phyloP scores from a whole-genome alignment of 2,329 filamentous ascomycete species.

The Monilinia polystroma region DNA sequence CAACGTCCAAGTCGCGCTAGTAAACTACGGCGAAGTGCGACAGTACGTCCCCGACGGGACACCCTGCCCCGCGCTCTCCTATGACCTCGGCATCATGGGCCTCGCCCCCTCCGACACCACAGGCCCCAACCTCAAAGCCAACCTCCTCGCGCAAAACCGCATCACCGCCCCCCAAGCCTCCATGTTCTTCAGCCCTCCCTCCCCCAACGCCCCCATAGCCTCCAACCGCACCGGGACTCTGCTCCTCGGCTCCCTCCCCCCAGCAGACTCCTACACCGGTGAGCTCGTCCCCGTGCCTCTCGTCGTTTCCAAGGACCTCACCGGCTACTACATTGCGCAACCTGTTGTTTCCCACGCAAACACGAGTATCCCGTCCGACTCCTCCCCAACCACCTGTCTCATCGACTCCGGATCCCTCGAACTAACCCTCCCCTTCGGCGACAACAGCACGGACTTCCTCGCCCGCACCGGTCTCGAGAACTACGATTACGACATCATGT shows the following conservation, averaged over 20 bases:
- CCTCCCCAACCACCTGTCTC: not conserved
- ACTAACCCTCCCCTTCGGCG: not conserved
- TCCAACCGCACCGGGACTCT: not conserved
- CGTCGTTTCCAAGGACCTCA: not conserved
- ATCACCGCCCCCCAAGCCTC: not conserved
- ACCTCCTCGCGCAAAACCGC: not conserved
- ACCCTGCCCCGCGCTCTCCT: not conserved
- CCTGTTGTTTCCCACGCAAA: not conserved
- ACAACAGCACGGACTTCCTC: not conserved
- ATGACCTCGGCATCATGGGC: constrained; percentile 5
- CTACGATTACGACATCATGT: not conserved
- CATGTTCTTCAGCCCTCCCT: not conserved
- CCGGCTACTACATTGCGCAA: not conserved
- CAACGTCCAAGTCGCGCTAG: constrained; percentile 8
- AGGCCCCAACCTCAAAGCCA: constrained; percentile 4
- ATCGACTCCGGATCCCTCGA: not conserved
- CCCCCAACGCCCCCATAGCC: not conserved
- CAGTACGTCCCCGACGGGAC: not conserved
- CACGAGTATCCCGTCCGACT: not conserved
- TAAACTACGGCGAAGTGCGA: not conserved
- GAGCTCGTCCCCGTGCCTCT: not conserved
- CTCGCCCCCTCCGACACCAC: not conserved
- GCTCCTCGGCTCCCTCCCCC: not conserved
- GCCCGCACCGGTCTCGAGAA: not conserved
- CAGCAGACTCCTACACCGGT: not conserved